phyloP scores from a whole-genome alignment of 306 rosid species.

The Rosa multiflora region DNA sequence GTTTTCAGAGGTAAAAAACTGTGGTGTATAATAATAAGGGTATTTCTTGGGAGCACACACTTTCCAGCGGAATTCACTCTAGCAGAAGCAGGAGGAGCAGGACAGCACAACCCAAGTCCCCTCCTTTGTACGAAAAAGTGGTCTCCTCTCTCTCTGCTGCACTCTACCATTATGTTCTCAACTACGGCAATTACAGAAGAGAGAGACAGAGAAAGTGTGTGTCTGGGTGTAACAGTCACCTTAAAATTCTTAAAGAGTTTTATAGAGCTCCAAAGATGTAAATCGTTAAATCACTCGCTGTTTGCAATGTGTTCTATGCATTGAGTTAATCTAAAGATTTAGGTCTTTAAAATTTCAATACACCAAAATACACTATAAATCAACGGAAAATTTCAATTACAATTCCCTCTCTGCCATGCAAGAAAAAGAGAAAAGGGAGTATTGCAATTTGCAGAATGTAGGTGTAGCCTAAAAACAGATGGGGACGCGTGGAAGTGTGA shows the following conservation, averaged over 20 bases:
- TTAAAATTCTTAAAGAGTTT: neutral
- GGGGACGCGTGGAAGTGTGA: constrained; percentile 24
- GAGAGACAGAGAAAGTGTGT: neutral
- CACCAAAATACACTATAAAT: neutral
- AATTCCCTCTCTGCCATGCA: constrained; percentile 7
- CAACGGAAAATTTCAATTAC: neutral
- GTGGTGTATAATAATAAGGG: neutral
- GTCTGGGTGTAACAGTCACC: neutral
- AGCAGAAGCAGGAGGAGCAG: constrained; percentile 14
- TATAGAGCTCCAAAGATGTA: no score
- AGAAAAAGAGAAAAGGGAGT: neutral
- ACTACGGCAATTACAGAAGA: neutral
- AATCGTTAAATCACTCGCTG: neutral
- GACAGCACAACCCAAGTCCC: constrained; percentile 39
- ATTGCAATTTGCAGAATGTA: constrained; percentile 11
- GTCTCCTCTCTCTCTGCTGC: constrained; percentile 4
- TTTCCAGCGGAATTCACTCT: constrained; percentile 36
- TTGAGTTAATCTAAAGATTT: neutral
- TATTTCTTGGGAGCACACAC: constrained; percentile 31
- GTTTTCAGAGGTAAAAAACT: neutral
- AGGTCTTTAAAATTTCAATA: neutral
- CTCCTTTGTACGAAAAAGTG: constrained; percentile 50
- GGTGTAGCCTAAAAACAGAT: constrained; percentile 20
- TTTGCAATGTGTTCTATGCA: neutral
- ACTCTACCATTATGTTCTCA: constrained; percentile 12